phyloP scores from a whole-genome alignment of 2,329 filamentous ascomycete species.

The Aspergillus floridensis region DNA sequence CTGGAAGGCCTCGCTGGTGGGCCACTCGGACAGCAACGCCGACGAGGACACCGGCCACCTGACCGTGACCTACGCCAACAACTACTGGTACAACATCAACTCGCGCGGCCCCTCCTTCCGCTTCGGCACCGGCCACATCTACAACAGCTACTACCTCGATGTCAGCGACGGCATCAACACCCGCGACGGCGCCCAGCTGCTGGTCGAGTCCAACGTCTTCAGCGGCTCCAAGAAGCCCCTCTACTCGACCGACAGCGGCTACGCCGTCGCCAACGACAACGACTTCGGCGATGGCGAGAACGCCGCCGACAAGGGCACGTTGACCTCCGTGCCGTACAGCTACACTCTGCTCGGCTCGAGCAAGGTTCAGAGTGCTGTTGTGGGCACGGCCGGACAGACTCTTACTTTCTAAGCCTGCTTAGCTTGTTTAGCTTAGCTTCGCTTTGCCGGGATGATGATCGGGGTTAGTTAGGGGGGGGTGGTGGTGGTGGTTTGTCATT shows the following conservation, averaged over 20 bases:
- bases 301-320: conserved; percentile 51
- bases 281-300: conserved; percentile 50
- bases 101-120: conserved; percentile 62
- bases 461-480: no score
- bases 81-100: conserved; percentile 64
- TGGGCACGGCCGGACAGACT: conserved; percentile 36
- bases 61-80: conserved; percentile 64
- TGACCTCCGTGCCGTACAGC: conserved; percentile 53
- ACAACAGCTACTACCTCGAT: conserved; percentile 53
- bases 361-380: conserved; percentile 48
- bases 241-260: conserved; percentile 49
- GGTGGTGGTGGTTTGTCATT: no score
- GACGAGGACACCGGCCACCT: conserved; percentile 61
- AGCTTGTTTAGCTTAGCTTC: no score
- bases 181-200: conserved; percentile 56
- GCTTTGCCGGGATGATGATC: no score
- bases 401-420: conserved; percentile 27
- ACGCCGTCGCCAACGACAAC: conserved; percentile 46
- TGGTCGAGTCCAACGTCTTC: conserved; percentile 57
- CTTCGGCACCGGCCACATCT: conserved; percentile 65
- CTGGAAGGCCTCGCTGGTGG: conserved; percentile 60
- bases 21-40: conserved; percentile 59
- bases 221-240: conserved; percentile 45
- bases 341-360: conserved; percentile 54
- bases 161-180: conserved; percentile 56